phyloP scores from a whole-genome alignment of 2,329 filamentous ascomycete species.

The Pseudonectria foliicola region DNA sequence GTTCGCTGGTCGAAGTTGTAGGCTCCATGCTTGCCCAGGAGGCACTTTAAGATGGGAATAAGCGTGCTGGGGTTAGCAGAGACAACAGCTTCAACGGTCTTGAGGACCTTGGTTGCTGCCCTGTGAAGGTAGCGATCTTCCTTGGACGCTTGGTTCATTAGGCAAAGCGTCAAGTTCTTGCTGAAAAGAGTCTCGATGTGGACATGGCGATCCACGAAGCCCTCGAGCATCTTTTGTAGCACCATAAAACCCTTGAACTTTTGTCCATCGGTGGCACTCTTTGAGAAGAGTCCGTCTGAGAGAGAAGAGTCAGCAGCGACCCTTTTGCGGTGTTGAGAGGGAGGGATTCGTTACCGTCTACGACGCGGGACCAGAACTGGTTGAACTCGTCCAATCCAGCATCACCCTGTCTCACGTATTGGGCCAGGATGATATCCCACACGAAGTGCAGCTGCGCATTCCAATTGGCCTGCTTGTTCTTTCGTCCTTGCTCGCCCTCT shows the following conservation, averaged over 20 bases:
- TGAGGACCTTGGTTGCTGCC: conserved; percentile 69
- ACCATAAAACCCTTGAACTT: conserved; percentile 91
- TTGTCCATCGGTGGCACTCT: conserved; percentile 74
- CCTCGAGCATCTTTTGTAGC: conserved; percentile 66
- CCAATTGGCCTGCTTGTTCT: conserved; percentile 63
- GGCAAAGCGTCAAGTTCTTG: conserved; percentile 70
- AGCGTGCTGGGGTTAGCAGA: conserved; percentile 54
- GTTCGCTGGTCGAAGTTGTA: conserved; percentile 82
- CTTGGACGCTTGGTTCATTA: conserved; percentile 76
- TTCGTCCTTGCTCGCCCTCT: conserved; percentile 32
- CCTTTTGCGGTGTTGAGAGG: not conserved
- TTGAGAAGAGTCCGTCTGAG: conserved; percentile 74
- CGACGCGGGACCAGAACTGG: conserved; percentile 77
- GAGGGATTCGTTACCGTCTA: conserved; percentile 60
- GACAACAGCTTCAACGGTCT: conserved; percentile 59
- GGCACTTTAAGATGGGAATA: conserved; percentile 51
- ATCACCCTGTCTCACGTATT: conserved; percentile 36
- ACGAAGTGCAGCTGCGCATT: conserved; percentile 79
- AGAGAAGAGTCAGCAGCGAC: conserved; percentile 14
- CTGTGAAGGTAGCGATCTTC: conserved; percentile 73
- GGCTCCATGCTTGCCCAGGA: conserved; percentile 64
- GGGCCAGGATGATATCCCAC: conserved; percentile 70
- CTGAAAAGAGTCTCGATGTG: conserved; percentile 63
- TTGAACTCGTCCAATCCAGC: conserved; percentile 47
- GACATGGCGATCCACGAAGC: conserved; percentile 36